phyloP scores from a whole-genome alignment of 352 stramenopile species.

The Phytopythium montanum region DNA sequence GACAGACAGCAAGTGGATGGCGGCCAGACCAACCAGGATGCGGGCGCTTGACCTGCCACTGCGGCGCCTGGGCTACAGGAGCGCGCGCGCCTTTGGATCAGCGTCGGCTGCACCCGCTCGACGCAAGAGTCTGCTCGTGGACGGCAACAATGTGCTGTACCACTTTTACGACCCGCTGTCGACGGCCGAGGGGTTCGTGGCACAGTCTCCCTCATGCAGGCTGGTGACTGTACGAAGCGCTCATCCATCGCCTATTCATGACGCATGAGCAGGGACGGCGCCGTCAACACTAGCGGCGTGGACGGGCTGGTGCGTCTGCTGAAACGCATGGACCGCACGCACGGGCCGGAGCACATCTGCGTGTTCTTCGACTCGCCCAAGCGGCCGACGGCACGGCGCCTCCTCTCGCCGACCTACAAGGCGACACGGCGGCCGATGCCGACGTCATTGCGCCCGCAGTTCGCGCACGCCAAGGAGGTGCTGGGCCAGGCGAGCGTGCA shows the following conservation, averaged over 20 bases:
- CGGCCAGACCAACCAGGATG: not conserved
- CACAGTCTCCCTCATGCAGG: too few relatives aligned
- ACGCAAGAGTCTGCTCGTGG: slow-evolving; percentile 45
- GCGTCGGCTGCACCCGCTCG: slow-evolving; percentile 8
- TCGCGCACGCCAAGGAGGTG: slow-evolving; percentile 31
- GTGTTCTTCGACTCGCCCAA: slow-evolving; percentile 61
- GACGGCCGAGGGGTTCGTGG: slow-evolving; percentile 27
- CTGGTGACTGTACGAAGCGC: too few relatives aligned
- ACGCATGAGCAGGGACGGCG: slow-evolving; percentile 18
- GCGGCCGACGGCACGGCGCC: slow-evolving; percentile 33
- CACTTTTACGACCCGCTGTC: slow-evolving; percentile 50
- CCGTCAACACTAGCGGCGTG: slow-evolving; percentile 35
- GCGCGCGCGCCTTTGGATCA: not conserved
- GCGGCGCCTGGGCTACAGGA: too few relatives aligned
- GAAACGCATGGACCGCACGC: slow-evolving; percentile 40
- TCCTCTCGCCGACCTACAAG: slow-evolving; percentile 61
- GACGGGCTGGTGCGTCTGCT: slow-evolving; percentile 42
- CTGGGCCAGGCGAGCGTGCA: slow-evolving; percentile 32
- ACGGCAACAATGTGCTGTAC: slow-evolving; percentile 66
- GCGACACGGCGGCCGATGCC: slow-evolving; percentile 30
- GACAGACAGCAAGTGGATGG: slow-evolving; percentile 7
- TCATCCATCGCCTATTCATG: too few relatives aligned
- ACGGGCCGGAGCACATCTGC: slow-evolving; percentile 43
- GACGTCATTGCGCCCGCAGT: slow-evolving; percentile 32
- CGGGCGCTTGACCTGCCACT: not conserved